Evolutionary conservation across 257 asterid species (phyloP).

Genomic region (Nicotiana knightiana): DNA sequence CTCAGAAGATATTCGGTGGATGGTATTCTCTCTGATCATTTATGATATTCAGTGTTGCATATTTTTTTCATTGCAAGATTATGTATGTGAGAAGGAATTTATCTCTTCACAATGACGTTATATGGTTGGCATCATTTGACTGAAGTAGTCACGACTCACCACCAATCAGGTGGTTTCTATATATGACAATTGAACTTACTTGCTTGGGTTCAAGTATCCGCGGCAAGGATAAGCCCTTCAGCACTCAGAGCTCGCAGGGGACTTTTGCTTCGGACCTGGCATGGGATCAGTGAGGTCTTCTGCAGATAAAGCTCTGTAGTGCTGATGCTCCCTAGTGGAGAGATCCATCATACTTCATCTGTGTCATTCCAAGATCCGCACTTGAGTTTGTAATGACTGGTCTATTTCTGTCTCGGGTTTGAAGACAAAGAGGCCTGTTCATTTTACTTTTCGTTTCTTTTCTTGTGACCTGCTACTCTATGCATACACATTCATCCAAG

Average conservation of each 20-base stretch:
- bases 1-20: conserved; percentile 85
- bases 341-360: background rate
- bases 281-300: background rate
- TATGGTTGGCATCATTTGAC: background rate
- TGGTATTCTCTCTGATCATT: conserved; percentile 50
- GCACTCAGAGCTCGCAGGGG: background rate
- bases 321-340: background rate
- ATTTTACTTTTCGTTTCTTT: background rate
- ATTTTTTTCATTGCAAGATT: background rate
- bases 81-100: background rate
- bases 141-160: background rate
- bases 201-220: background rate
- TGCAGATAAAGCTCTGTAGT: conserved; percentile 1
- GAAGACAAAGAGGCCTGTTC: background rate
- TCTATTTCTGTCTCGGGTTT: background rate
- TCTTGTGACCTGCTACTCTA: background rate
- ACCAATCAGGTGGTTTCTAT: background rate
- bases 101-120: background rate
- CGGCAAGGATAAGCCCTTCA: background rate
- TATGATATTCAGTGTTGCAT: background rate
- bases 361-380: background rate
- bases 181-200: background rate
- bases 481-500: background rate
- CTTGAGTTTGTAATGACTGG: background rate
- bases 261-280: background rate